Conservation (phyloP, 768 basidiomycete genomes). For the Crepidotus variabilis region DNA sequence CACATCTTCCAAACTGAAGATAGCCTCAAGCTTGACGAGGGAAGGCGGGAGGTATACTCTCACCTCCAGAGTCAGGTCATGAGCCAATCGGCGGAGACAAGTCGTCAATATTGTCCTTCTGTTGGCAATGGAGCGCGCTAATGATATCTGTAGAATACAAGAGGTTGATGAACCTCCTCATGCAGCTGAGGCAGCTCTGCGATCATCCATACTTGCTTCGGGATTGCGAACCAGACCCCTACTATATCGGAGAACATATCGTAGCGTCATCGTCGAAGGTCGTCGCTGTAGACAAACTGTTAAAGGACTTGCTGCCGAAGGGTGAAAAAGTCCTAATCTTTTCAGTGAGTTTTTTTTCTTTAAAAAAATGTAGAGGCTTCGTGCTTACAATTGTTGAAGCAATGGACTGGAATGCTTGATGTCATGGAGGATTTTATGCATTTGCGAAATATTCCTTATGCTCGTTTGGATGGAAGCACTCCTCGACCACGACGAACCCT, state of each 20-base stretch:
- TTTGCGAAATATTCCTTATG: not conserved
- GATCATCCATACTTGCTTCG: conserved; percentile 2
- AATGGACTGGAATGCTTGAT: conserved; percentile 4
- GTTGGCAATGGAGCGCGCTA: not conserved
- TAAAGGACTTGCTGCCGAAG: not conserved
- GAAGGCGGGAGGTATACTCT: not conserved
- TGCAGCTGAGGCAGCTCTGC: conserved; percentile 1
- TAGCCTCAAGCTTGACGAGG: not conserved
- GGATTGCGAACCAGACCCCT: not conserved
- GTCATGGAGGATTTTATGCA: conserved; percentile 1
- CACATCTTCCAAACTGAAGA: not conserved
- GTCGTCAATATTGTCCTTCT: not conserved
- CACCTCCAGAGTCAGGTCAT: not conserved
- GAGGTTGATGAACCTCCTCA: conserved; percentile 1
- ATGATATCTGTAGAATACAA: not conserved
- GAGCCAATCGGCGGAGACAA: not conserved
- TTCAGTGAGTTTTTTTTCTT: not conserved
- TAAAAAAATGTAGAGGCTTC: not conserved
- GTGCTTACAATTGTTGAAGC: not conserved
- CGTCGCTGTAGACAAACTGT: conserved; percentile 1
- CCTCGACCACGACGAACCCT: not conserved
- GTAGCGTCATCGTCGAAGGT: conserved; percentile 3
- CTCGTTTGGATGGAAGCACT: not conserved
- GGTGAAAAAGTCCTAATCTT: conserved; percentile 1
- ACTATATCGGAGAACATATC: conserved; percentile 1